Base-by-base conservation (phyloP, 108 stramenopile genomes). In the Pseudonitzschia multistriata region DNA sequence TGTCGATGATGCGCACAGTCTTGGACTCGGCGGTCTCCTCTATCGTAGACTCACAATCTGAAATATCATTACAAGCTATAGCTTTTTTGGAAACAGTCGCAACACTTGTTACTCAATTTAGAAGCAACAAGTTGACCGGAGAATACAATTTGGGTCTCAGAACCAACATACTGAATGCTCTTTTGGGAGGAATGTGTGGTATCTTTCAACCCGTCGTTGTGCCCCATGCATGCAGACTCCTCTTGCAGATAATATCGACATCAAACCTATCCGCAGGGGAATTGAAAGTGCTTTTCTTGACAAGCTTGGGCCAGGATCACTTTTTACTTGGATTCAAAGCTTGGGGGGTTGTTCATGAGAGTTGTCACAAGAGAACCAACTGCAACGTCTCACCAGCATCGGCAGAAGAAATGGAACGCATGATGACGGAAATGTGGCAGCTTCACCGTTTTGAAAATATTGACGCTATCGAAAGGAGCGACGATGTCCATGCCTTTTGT, bases 21-120 rank as follows among this genome's bases (percentile, higher is more conserved):
- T 39, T 74, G 25, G 69, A 69, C 7, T 52, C 72, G 8, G 67
- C 72, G 6, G 72, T 79, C 2, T 54, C 78, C 24, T 62, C 24
- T 13, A 62, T 79, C 25, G 19, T 73, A 11, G 72, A 70, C 14
- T 54, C 52, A 5, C 62, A 79, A 25, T 45, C 42, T 5, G 49
- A 54, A 8, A 55, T 52, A 7, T 59, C 72, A 1, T 29, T 31
- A 28, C 45, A 31, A 17, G 39, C 72, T 1, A 69, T 79, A 21
- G 36, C 55, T 0, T 70, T 73, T 24, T 53, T 79, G 22, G 59
- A 64, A 39, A 33, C 72, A 19, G n/a, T 54, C 19, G 52, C 68
- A 30, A 30, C 31, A 0, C 57, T 35, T 7, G n/a, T 33, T 4
- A 34, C 54, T 29, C 15, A 31, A 0, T n/a, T 21, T 14, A 27